Evolutionary conservation across 352 stramenopile species (phyloP).

Genomic region (Discostella stelligera): DNA sequence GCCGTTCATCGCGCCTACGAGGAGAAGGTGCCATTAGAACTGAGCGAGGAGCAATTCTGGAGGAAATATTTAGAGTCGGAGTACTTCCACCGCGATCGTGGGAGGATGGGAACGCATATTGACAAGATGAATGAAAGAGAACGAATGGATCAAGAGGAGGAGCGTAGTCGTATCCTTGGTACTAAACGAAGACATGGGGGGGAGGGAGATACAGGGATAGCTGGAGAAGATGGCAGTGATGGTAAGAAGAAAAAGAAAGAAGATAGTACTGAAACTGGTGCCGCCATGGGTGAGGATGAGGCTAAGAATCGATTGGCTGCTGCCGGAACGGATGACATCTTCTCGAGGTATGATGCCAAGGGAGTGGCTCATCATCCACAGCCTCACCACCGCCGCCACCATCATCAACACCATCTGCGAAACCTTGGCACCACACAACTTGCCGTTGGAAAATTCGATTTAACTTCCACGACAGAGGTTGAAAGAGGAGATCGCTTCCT

Average conservation of each 20-base stretch:
- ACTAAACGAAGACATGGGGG: background rate
- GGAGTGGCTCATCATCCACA: slow-evolving; percentile 9
- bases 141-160: slow-evolving; percentile 21
- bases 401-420: slow-evolving; percentile 6
- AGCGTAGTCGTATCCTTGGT: slow-evolving; percentile 28
- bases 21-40: slow-evolving; percentile 81
- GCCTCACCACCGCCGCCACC: background rate
- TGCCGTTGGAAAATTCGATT: slow-evolving; percentile 78
- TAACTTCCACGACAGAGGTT: slow-evolving; percentile 72
- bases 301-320: slow-evolving; percentile 63
- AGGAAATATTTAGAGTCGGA: slow-evolving; percentile 79
- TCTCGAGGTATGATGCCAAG: slow-evolving; percentile 67
- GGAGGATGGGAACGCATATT: slow-evolving; percentile 61
- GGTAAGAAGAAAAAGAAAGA: slow-evolving; percentile 34
- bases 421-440: slow-evolving; percentile 9
- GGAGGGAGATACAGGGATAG: background rate
- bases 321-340: slow-evolving; percentile 77
- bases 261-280: background rate
- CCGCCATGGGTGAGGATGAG: slow-evolving; percentile 34
- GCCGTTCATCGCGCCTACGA: slow-evolving; percentile 80
- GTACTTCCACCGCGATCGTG: slow-evolving; percentile 82
- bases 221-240: slow-evolving; percentile 26
- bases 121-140: slow-evolving; percentile 40
- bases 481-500: slow-evolving; percentile 75
- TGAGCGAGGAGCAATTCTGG: slow-evolving; percentile 83